Conservation (phyloP, 2,329 filamentous ascomycete species). For the Epichloe sibirici region DNA sequence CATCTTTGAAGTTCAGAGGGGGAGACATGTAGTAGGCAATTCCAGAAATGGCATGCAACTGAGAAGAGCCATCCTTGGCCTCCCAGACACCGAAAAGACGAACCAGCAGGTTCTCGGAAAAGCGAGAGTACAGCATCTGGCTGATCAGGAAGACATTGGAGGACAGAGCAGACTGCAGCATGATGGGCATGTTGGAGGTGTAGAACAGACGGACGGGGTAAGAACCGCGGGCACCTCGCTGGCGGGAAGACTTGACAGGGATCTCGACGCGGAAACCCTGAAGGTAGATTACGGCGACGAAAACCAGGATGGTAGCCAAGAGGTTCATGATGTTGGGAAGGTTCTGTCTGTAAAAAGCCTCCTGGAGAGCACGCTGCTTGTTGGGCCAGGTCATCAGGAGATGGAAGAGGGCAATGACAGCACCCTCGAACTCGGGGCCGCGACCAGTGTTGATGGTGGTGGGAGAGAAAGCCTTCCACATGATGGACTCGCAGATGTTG, state of each 20-base stretch:
- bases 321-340: slow-evolving; percentile 99
- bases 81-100: slow-evolving; percentile 98
- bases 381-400: slow-evolving; percentile 96
- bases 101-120: slow-evolving; percentile 97
- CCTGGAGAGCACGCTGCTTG: slow-evolving; percentile 96
- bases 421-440: slow-evolving; percentile 97
- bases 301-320: slow-evolving; percentile 81
- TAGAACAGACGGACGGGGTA: slow-evolving; percentile 99
- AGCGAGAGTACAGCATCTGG: slow-evolving; percentile 98
- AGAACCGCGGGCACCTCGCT: slow-evolving; percentile 94
- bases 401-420: slow-evolving; percentile 95
- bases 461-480: slow-evolving; percentile 99
- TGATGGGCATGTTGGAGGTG: slow-evolving; percentile 99
- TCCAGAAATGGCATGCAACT: slow-evolving; percentile 87
- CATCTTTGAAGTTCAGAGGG: slow-evolving; percentile 93
- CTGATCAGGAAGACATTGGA: slow-evolving; percentile 99
- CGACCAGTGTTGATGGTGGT: slow-evolving; percentile 99
- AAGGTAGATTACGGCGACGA: slow-evolving; percentile 96
- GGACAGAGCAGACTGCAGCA: slow-evolving; percentile 96
- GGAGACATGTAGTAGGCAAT: slow-evolving; percentile 99
- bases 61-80: slow-evolving; percentile 86
- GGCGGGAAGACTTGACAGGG: slow-evolving; percentile 97
- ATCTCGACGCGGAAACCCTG: slow-evolving; percentile 99
- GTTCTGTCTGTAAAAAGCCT: slow-evolving; percentile 99
- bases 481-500: slow-evolving; percentile 99